Evolutionary conservation across 352 stramenopile genomes (phyloP).

Genomic region (Globisporangium cederbergense): DNA sequence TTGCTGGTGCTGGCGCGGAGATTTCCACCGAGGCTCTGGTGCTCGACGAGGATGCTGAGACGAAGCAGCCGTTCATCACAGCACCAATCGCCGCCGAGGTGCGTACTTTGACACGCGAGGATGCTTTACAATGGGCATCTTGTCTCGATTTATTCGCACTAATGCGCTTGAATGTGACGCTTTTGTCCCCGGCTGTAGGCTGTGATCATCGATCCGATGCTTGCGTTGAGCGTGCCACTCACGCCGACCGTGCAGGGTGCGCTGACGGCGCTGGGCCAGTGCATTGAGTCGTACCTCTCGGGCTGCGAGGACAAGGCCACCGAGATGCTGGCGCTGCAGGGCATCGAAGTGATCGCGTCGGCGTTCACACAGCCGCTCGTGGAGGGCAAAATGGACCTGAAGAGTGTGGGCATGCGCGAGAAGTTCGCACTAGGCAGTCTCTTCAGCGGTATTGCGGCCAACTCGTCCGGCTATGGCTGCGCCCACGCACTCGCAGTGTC

Average conservation of each 20-base stretch:
- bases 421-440: constrained; percentile 53
- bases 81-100: constrained; percentile 39
- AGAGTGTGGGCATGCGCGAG: constrained; percentile 46
- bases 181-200: constrained; percentile 13
- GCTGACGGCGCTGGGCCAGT: constrained; percentile 63
- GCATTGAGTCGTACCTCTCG: constrained; percentile 69
- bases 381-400: constrained; percentile 64
- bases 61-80: constrained; percentile 45
- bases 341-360: constrained; percentile 47
- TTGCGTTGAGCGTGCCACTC: constrained; percentile 61
- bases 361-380: constrained; percentile 53
- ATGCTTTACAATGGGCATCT: no score
- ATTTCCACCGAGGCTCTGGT: constrained; percentile 48
- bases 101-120: no score
- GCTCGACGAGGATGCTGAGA: constrained; percentile 62
- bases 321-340: constrained; percentile 50
- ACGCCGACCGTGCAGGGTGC: constrained; percentile 50
- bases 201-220: constrained; percentile 65
- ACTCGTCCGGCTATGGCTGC: constrained; percentile 49
- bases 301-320: constrained; percentile 40
- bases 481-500: constrained; percentile 55
- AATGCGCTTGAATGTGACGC: no score
- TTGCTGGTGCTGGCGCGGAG: constrained; percentile 50
- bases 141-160: no score
- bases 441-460: constrained; percentile 49